Conservation (phyloP, 2,329 filamentous ascomycete genomes). For the Fusarium tuaranense region DNA sequence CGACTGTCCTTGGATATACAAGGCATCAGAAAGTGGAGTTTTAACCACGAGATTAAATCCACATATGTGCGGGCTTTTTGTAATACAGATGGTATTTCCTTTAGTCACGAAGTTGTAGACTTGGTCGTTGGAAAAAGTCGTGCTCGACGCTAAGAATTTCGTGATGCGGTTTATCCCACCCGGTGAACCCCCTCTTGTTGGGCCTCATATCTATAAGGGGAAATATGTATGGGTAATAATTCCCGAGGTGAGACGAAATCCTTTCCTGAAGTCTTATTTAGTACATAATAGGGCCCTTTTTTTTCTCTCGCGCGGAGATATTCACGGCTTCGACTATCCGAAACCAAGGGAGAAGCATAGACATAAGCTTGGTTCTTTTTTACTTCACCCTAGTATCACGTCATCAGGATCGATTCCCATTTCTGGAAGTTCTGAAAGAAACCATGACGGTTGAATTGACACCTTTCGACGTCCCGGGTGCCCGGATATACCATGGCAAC, state of each 20-base stretch:
- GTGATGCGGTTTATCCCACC: conserved; percentile 10
- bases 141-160: conserved; percentile 15
- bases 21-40: not conserved
- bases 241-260: not conserved
- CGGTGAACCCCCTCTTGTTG: not conserved
- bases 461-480: conserved; percentile 18
- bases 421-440: not conserved
- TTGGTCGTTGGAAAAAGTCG: conserved; percentile 1
- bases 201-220: not conserved
- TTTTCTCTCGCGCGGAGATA: not conserved
- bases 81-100: not conserved
- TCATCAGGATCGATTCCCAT: not conserved
- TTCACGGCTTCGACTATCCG: not conserved
- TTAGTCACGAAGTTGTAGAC: not conserved
- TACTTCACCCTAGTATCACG: not conserved
- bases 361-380: not conserved
- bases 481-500: conserved; percentile 20
- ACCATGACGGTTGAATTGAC: not conserved
- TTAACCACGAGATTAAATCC: not conserved
- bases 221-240: not conserved
- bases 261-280: not conserved
- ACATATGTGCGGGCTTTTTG: not conserved
- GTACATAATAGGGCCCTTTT: not conserved
- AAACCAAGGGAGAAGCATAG: not conserved
- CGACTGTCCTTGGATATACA: not conserved